Base-by-base conservation (phyloP, 2,329 filamentous ascomycete species). In the Sclerotinia spermophila region DNA sequence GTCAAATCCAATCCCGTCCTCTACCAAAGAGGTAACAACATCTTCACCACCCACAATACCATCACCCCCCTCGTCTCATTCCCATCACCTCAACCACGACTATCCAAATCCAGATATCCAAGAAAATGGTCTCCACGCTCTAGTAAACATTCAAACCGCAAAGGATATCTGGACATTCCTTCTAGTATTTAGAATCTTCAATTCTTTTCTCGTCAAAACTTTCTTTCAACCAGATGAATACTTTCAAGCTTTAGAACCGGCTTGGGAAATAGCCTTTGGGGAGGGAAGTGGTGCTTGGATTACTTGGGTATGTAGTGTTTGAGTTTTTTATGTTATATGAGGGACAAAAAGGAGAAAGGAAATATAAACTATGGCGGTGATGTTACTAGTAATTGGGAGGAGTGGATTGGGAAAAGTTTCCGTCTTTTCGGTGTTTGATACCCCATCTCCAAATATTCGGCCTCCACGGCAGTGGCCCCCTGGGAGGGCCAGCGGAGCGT, bases 151-250 rank as follows among this genome's bases (percentile, higher is more conserved):
- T 48, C 75, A 77, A 71, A 72, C 71, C n/a, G 73, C 76, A 53
- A 75, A 73, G 10, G 78, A 79, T 69, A 72, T 77, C 5, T 77
- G 74, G 73, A 67, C 67, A 5, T 24, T 77, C 5, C 73, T 88
- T 65, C 75, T 97, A 75, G 84, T 87, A 55, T 86, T 97, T 73
- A 92, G 96, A 69, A 85, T 95, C 74, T 80, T 92, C 79, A 97
- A 97, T 82, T 90, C 93, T 44, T 84, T 96, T 76, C 88, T 85
- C 73, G 84, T 96, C 71, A 85, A 87, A 74, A 98, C 96, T 30
- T 99, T 97, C 81, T 99, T 99, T 82, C 96, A 99, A 81, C 96
- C 96, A 40, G 96, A 99, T 83, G 96, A 99, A 81, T 98, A 93
- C 83, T 99, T 96, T 78, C 96, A 99, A 79, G 92, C 94, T 1